A percentile compares a stretch with the other conserved stretches of the same genome.
phyloP scores from a whole-genome alignment of 2,329 filamentous ascomycete genomes.

The Endocalyx cinctus region DNA sequence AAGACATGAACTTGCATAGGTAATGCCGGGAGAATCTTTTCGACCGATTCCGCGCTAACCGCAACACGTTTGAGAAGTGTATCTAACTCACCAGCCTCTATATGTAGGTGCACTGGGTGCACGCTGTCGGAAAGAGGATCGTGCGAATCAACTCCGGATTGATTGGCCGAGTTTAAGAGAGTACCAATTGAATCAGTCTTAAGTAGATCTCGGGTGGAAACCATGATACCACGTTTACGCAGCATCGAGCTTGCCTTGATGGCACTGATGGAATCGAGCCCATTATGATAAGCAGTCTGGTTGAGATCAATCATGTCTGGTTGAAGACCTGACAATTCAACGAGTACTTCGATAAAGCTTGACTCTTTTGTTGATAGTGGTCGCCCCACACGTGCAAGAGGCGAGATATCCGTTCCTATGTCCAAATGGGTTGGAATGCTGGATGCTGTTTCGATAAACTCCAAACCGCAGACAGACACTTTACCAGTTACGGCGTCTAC shows the following conservation, averaged over 20 bases:
- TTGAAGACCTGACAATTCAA: slow-evolving; percentile 57
- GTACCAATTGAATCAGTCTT: slow-evolving; percentile 58
- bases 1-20: slow-evolving; percentile 81
- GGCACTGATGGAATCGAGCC: slow-evolving; percentile 85
- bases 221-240: slow-evolving; percentile 53
- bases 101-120: neutral
- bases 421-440: no score
- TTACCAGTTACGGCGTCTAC: slow-evolving; percentile 39
- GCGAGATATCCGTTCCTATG: no score
- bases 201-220: slow-evolving; percentile 70
- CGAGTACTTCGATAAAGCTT: slow-evolving; percentile 43
- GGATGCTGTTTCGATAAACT: slow-evolving; percentile 31
- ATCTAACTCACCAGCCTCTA: slow-evolving; percentile 33
- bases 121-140: neutral
- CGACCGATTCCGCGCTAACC: slow-evolving; percentile 42
- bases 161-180: slow-evolving; percentile 47
- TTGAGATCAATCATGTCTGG: slow-evolving; percentile 52
- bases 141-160: neutral
- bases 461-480: slow-evolving; percentile 63
- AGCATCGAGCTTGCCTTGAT: slow-evolving; percentile 77
- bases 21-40: slow-evolving; percentile 61
- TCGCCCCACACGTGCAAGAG: no score
- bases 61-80: slow-evolving; percentile 34
- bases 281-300: slow-evolving; percentile 74
- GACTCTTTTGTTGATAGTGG: no score